These are phyloP conservation scores for Ampelomyces quisqualis DNA, from an alignment of 2,329 filamentous ascomycete species.

Conservation along the genomic window DNA sequence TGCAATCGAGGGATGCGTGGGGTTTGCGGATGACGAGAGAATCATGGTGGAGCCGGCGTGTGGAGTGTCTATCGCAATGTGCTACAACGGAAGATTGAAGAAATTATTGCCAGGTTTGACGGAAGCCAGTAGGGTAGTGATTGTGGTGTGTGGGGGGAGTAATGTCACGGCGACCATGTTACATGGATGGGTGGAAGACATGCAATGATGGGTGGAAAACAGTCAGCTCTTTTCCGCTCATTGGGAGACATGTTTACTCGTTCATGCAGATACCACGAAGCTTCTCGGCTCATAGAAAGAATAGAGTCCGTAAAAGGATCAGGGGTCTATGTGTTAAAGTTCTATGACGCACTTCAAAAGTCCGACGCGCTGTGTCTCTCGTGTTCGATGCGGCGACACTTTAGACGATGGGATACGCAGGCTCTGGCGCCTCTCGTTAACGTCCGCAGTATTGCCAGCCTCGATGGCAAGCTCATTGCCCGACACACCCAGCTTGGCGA, in stretches of 20 bases:
- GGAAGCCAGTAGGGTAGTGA: slow-evolving; percentile 69
- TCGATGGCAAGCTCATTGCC: slow-evolving; percentile 38
- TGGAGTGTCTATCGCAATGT: slow-evolving; percentile 70
- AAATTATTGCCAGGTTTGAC: slow-evolving; percentile 49
- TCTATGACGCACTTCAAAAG: no score
- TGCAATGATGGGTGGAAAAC: no score
- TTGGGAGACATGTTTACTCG: no score
- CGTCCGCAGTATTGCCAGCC: slow-evolving; percentile 33
- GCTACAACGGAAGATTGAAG: slow-evolving; percentile 63
- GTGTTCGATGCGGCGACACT: no score
- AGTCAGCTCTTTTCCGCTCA: no score
- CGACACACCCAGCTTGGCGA: slow-evolving; percentile 41
- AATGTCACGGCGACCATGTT: slow-evolving; percentile 47
- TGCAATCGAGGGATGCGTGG: slow-evolving; percentile 71
- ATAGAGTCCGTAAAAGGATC: no score
- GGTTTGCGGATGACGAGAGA: slow-evolving; percentile 76
- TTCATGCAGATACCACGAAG: no score
- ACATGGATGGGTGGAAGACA: slow-evolving; percentile 4
- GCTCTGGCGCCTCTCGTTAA: slow-evolving; percentile 38
- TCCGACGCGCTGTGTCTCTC: no score
- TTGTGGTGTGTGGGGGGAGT: slow-evolving; percentile 75
- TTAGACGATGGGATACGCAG: slow-evolving; percentile 25
- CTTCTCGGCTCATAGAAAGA: no score
- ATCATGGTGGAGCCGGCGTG: slow-evolving; percentile 80
- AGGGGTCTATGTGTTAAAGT: no score